These are phyloP conservation scores for Xylaria sp. DNA, from an alignment of 2,329 filamentous ascomycete species.

Conservation along the genomic window DNA sequence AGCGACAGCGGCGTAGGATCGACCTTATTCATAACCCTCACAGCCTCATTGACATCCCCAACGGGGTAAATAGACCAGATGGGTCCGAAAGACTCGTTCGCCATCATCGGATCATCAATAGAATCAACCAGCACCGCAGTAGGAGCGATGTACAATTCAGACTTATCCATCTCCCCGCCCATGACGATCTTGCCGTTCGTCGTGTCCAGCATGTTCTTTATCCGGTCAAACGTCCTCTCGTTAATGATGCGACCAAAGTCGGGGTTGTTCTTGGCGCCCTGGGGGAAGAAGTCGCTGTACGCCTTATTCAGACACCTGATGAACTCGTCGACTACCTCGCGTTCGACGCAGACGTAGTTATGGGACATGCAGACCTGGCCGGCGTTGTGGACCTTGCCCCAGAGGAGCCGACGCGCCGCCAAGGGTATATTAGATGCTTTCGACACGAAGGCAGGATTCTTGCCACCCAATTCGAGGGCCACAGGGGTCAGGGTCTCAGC, in stretches of 20 bases:
- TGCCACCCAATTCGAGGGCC: conserved; percentile 86
- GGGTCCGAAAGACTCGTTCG: conserved; percentile 91
- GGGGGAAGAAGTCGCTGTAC: conserved; percentile 80
- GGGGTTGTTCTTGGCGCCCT: conserved; percentile 76
- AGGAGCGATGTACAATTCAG: conserved; percentile 83
- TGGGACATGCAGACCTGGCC: conserved; percentile 93
- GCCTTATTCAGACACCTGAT: conserved; percentile 75
- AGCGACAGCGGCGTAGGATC: conserved; percentile 84
- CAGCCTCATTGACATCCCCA: conserved; percentile 82
- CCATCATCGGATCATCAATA: conserved; percentile 76
- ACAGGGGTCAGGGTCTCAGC: conserved; percentile 88
- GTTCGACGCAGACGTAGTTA: conserved; percentile 89
- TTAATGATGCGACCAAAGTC: conserved; percentile 87
- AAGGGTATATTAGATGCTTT: conserved; percentile 79
- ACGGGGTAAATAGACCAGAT: conserved; percentile 83
- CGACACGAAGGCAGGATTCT: conserved; percentile 91
- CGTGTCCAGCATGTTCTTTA: conserved; percentile 90
- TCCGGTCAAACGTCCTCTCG: conserved; percentile 74
- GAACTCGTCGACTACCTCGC: conserved; percentile 72
- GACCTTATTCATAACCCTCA: conserved; percentile 78
- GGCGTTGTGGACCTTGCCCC: conserved; percentile 85
- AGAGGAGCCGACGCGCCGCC: conserved; percentile 83
- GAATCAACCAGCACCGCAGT: conserved; percentile 87
- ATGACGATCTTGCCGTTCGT: conserved; percentile 83
- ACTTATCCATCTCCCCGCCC: conserved; percentile 82